Percentiles rank a stretch among this genome's conserved stretches.
Evolutionary conservation across 192 early-diverging fungal genomes (phyloP).

Genomic region (Dispira parvispora): DNA sequence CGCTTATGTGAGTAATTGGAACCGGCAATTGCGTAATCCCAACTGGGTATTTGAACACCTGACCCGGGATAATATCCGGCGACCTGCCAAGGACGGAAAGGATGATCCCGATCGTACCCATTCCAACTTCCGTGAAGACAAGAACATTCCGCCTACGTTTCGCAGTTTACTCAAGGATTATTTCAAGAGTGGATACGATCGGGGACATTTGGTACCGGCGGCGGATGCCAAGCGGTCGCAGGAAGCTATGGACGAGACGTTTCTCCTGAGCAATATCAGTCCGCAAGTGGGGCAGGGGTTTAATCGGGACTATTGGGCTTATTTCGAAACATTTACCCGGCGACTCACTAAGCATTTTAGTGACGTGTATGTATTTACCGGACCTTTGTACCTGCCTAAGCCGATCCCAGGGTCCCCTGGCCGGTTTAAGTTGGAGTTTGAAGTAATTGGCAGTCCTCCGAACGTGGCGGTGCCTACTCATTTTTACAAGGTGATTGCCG

Average conservation of each 20-base stretch:
- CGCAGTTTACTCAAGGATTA: constrained; percentile 68
- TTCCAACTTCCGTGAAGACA: constrained; percentile 70
- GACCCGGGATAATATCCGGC: constrained; percentile 35
- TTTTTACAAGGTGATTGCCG: constrained; percentile 83
- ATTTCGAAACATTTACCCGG: constrained; percentile 69
- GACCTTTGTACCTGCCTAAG: constrained; percentile 73
- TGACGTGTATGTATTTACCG: constrained; percentile 76
- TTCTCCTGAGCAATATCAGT: constrained; percentile 61
- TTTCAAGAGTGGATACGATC: constrained; percentile 63
- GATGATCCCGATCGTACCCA: constrained; percentile 40
- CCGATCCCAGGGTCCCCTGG: constrained; percentile 34
- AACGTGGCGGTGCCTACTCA: constrained; percentile 85
- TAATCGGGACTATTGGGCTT: constrained; percentile 87
- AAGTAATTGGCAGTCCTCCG: constrained; percentile 76
- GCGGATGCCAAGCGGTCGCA: constrained; percentile 63
- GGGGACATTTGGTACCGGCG: constrained; percentile 87
- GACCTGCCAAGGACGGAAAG: constrained; percentile 24
- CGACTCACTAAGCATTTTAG: constrained; percentile 48
- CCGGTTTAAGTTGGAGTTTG: constrained; percentile 65
- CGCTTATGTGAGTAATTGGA: constrained; percentile 60
- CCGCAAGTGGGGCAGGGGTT: constrained; percentile 75
- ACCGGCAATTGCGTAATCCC: constrained; percentile 54
- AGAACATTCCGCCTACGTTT: constrained; percentile 48
- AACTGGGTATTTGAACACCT: constrained; percentile 59
- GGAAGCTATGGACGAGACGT: constrained; percentile 70